Conservation (phyloP, 305 asterid species). For the Fraxinus nigra region DNA sequence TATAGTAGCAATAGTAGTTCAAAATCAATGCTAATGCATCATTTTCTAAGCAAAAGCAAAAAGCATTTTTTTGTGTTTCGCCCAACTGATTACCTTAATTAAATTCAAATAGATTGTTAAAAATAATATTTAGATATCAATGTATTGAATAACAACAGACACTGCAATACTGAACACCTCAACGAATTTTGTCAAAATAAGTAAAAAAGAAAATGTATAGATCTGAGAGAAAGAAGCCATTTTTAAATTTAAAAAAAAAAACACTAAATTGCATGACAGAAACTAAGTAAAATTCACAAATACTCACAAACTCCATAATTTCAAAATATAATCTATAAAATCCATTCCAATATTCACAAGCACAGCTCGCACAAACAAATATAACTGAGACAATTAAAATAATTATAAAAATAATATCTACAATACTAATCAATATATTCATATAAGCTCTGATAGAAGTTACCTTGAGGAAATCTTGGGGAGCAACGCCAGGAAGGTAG, state of each 20-base stretch:
- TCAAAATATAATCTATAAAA: background rate
- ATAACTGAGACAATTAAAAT: background rate
- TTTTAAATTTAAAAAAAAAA: background rate
- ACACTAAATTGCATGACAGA: background rate
- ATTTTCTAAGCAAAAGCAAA: background rate
- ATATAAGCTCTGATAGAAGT: background rate
- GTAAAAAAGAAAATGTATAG: background rate
- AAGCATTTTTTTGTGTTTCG: background rate
- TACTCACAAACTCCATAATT: background rate
- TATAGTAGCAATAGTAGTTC: background rate
- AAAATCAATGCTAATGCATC: background rate
- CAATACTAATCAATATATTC: background rate
- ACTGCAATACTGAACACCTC: background rate
- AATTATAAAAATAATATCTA: background rate
- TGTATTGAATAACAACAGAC: background rate
- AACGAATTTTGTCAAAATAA: background rate
- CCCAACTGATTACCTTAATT: background rate
- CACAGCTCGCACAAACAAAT: background rate
- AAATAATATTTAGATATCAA: background rate
- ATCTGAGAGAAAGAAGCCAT: background rate
- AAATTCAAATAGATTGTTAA: background rate
- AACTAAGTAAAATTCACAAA: background rate
- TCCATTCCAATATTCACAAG: background rate
- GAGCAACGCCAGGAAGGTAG: slow-evolving; percentile 54
- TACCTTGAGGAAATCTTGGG: slow-evolving; percentile 42